Base-by-base conservation (phyloP, 164 flowering plant genomes). In the Euptelea pleiosperma region DNA sequence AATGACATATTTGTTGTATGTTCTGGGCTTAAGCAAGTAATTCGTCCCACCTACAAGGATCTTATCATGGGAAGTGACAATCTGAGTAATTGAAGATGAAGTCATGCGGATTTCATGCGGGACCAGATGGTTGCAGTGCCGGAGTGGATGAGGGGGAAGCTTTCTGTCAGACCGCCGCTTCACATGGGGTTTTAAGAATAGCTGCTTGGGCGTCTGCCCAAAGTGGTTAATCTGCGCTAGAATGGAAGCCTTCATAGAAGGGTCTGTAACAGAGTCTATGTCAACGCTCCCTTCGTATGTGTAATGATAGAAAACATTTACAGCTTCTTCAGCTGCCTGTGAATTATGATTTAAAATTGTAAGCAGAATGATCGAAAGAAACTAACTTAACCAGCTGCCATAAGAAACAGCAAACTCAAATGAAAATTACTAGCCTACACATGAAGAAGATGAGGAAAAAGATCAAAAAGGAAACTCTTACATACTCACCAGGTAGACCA, bases 271-370 rank as follows among this genome's bases (percentile, higher is more conserved):
- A 1, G 96, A 77, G 71, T 94, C 99, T 44, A 94, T 91, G 64
- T 94, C 99, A 63, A 94, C 99, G 58, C 82, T 94, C 40, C 99
- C 99, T 74, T 94, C 99, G 48, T 94, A 94, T 39, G 99, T 94
- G 65, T 94, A 94, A 60, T 94, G 96, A 64, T 94, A 94, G 84
- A 94, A 94, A 40, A 94, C 99, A 71, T 94, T 94, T 2, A 85
- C 85, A 52, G 99, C 89, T 69, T 91, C 97, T 68, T 94, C 99
- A 51, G 99, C 99, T 7, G 85, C 94, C 99, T 94, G 81, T 33
- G 61, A 65, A 35, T 34, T 24, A 55, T 37, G 22, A 57, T 22
- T 57, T 9, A 8, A 30, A 57, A 67, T 22, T 35, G 9, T 10
- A 51, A 64, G 6, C 43, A 49, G 31, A 30, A 16, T 14, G 40